These are phyloP conservation scores for Cochlearia excelsa DNA, from an alignment of 345 rosid species.

Conservation along the genomic window DNA sequence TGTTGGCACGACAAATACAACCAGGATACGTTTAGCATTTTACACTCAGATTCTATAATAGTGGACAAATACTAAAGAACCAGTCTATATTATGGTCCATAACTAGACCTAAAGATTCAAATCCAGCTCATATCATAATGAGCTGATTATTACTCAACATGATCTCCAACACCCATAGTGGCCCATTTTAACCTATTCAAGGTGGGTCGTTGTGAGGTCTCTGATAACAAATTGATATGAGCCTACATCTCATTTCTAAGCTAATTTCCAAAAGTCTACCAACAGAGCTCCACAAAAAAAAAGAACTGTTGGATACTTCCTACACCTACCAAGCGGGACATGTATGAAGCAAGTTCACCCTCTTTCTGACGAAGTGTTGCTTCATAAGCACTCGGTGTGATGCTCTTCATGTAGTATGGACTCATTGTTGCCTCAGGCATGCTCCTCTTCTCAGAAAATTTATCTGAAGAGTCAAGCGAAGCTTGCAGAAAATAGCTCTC, in stretches of 20 bases:
- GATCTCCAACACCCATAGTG: conserved; percentile 20
- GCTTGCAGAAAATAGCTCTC: conserved; percentile 96
- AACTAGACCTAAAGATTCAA: conserved; percentile 9
- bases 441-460: conserved; percentile 68
- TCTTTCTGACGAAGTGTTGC: conserved; percentile 96
- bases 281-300: conserved; percentile 10
- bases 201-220: conserved; percentile 12
- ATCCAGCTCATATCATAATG: conserved; percentile 15
- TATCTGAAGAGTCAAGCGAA: conserved; percentile 83
- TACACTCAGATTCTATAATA: conserved; percentile 15
- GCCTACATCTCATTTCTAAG: conserved; percentile 17
- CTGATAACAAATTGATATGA: neutral
- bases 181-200: conserved; percentile 20
- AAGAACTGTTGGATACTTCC: neutral
- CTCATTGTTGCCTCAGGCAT: conserved; percentile 59
- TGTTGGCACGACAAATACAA: conserved; percentile 27
- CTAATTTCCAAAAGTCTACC: conserved; percentile 23
- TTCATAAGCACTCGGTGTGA: conserved; percentile 91
- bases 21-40: conserved; percentile 9
- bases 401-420: conserved; percentile 89
- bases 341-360: conserved; percentile 96
- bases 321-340: conserved; percentile 85
- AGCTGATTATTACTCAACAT: conserved; percentile 10
- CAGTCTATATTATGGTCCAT: conserved; percentile 6
- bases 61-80: conserved; percentile 9